Percentiles rank a stretch among this genome's conserved stretches.
Conservation (phyloP, 2,329 filamentous ascomycete species). For the Aspergillus clavatus region DNA sequence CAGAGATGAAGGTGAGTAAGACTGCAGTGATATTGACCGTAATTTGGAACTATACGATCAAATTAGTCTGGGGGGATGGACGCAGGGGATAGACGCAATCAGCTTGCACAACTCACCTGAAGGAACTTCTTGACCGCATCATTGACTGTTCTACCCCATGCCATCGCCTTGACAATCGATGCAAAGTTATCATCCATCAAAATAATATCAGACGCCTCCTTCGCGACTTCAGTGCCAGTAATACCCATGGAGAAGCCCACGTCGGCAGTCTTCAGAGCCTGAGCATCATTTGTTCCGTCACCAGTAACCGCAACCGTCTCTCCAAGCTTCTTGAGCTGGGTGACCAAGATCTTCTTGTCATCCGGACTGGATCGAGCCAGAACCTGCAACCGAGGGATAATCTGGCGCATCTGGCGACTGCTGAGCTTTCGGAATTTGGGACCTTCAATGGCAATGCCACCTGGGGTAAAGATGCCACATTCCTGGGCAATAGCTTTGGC, state of each 20-base stretch:
- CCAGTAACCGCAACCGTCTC: slow-evolving; percentile 80
- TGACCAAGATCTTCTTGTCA: slow-evolving; percentile 70
- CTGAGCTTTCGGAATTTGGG: slow-evolving; percentile 71
- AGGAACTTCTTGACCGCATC: slow-evolving; percentile 74
- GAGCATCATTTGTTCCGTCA: slow-evolving; percentile 79
- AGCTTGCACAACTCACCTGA: slow-evolving; percentile 25
- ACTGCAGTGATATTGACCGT: slow-evolving; percentile 65
- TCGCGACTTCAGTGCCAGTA: slow-evolving; percentile 75
- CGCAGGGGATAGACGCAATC: not conserved
- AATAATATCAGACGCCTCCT: slow-evolving; percentile 79
- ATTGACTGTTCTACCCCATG: slow-evolving; percentile 74
- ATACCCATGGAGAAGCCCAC: slow-evolving; percentile 86
- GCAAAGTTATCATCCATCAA: slow-evolving; percentile 85
- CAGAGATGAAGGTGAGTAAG: slow-evolving; percentile 60
- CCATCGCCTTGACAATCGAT: slow-evolving; percentile 78
- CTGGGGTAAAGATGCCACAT: slow-evolving; percentile 66
- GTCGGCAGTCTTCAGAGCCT: slow-evolving; percentile 73
- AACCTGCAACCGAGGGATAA: slow-evolving; percentile 66
- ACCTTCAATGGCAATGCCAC: slow-evolving; percentile 71
- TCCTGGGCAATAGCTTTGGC: slow-evolving; percentile 74
- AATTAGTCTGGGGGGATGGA: slow-evolving; percentile 4
- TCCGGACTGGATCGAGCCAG: slow-evolving; percentile 70
- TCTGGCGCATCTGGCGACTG: slow-evolving; percentile 59
- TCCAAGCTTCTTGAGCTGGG: slow-evolving; percentile 64
- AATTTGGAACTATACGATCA: slow-evolving; percentile 35